phyloP scores from a whole-genome alignment of 176 grass and related monocot genomes.

The Rhipidocladum racemiflorum region DNA sequence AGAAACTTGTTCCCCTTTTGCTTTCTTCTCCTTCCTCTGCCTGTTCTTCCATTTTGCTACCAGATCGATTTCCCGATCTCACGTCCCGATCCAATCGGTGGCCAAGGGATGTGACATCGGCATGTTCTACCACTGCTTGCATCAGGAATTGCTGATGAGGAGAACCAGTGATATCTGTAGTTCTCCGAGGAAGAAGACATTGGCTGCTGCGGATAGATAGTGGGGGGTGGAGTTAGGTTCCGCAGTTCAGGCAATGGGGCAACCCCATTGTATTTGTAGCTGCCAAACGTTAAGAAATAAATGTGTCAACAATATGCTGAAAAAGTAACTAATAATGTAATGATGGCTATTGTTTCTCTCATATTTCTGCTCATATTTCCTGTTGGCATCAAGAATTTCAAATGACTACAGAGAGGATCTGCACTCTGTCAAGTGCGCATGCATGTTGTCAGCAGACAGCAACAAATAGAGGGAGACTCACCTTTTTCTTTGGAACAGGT shows the following conservation, averaged over 20 bases:
- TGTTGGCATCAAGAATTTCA: background rate
- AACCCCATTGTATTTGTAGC: conserved; percentile 66
- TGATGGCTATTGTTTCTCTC: background rate
- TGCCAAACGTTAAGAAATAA: conserved; percentile 10
- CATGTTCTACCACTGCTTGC: conserved; percentile 46
- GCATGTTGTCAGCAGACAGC: background rate
- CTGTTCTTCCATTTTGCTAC: too few species aligned
- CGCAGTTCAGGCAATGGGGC: conserved; percentile 66
- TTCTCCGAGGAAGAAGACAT: conserved; percentile 67
- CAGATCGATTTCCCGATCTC: too few species aligned
- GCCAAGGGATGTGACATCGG: too few species aligned
- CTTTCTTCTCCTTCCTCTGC: too few species aligned
- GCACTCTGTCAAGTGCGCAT: background rate
- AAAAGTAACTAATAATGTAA: background rate
- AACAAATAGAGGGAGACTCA: conserved; percentile 24
- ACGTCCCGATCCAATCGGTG: too few species aligned
- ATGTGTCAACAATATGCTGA: conserved; percentile 1
- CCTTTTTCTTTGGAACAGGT: conserved; percentile 72
- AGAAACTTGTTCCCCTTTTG: too few species aligned
- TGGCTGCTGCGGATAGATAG: conserved; percentile 77
- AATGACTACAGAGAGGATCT: background rate
- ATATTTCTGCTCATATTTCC: too few species aligned
- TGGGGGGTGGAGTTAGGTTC: conserved; percentile 62
- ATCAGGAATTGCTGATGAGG: conserved; percentile 57
- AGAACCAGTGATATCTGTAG: conserved; percentile 81